phyloP scores from a whole-genome alignment of 257 asterid genomes.

The Solanum peruvianum region DNA sequence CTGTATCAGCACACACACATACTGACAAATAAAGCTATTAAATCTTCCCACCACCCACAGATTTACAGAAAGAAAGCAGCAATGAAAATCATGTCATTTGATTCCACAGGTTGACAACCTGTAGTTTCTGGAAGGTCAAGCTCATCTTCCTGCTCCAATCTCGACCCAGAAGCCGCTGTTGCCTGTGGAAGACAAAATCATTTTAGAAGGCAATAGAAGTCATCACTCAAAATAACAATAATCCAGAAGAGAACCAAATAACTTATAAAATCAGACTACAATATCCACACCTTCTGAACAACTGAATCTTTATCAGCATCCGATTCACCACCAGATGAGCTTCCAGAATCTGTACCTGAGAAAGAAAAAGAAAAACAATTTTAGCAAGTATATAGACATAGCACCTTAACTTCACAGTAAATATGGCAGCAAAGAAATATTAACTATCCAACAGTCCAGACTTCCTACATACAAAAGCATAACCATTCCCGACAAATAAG shows the following conservation, averaged over 20 bases:
- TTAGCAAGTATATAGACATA: not conserved
- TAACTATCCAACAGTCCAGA: not conserved
- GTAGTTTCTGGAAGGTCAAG: not conserved
- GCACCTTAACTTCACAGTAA: not conserved
- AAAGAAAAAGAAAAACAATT: not conserved
- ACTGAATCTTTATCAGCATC: conserved; percentile 29
- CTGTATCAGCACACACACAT: not conserved
- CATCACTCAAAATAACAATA: not conserved
- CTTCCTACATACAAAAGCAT: not conserved
- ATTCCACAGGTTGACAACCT: not conserved
- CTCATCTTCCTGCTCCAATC: not conserved
- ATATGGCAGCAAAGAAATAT: not conserved
- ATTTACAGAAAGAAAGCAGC: not conserved
- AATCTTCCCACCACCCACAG: not conserved
- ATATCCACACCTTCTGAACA: conserved; percentile 6
- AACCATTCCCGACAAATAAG: not conserved
- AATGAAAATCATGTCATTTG: not conserved
- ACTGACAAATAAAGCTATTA: not conserved
- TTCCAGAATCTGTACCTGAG: conserved; percentile 27
- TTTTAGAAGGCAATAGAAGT: not conserved
- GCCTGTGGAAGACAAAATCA: not conserved
- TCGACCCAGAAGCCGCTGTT: not conserved
- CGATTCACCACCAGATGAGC: conserved; percentile 34
- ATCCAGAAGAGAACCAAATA: not conserved
- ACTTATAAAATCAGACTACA: not conserved